phyloP scores from a whole-genome alignment of 208 protist species.

The Leptomonas pyrrhocoris region DNA sequence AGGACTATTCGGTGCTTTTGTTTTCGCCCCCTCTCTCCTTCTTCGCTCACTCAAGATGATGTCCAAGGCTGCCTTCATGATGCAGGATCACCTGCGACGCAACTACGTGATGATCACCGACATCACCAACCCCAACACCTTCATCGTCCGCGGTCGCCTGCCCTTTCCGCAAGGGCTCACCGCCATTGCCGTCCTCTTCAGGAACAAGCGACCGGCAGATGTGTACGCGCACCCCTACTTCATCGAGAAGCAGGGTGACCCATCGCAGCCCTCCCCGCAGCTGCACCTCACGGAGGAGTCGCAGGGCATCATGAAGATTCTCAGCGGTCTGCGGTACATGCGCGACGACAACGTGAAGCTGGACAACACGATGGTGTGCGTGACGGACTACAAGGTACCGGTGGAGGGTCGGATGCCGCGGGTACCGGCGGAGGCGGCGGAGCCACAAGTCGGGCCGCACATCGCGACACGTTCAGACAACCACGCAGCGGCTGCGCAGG shows the following conservation, averaged over 20 bases:
- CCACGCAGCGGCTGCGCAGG: neutral
- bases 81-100: conserved; percentile 81
- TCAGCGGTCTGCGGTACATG: conserved; percentile 86
- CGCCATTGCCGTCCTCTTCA: conserved; percentile 64
- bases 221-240: conserved; percentile 89
- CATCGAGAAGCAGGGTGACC: conserved; percentile 87
- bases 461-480: neutral
- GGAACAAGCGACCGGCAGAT: conserved; percentile 58
- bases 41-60: conserved; percentile 53
- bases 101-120: conserved; percentile 72
- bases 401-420: conserved; percentile 59
- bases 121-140: conserved; percentile 50
- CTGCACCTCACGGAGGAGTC: conserved; percentile 87
- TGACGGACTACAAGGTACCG: conserved; percentile 65
- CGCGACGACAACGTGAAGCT: conserved; percentile 77
- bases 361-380: conserved; percentile 82
- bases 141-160: conserved; percentile 72
- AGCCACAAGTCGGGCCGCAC: conserved; percentile 21
- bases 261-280: conserved; percentile 80
- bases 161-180: conserved; percentile 74
- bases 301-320: conserved; percentile 83
- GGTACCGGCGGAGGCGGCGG: conserved; percentile 11
- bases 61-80: conserved; percentile 81
- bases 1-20: too few relatives aligned
- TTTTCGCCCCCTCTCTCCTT: neutral